Evolutionary conservation across 2,329 filamentous ascomycete species (phyloP).

Genomic region (Aspergillus glaucus): DNA sequence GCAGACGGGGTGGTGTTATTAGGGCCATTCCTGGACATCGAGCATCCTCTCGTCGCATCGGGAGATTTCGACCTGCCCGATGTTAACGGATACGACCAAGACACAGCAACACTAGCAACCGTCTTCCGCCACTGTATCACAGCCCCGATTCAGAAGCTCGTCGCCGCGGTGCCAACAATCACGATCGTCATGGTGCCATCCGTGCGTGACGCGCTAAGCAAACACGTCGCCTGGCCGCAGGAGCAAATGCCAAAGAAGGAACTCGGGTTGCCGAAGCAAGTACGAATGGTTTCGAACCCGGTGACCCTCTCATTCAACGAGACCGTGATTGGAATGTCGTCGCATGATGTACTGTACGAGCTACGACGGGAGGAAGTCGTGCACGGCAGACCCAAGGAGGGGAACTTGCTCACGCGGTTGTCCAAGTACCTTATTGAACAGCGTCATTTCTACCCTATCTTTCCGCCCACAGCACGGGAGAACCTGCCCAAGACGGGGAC

Average conservation of each 20-base stretch:
- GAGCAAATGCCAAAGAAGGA: slow-evolving; percentile 65
- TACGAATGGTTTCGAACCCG: slow-evolving; percentile 77
- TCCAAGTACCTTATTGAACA: slow-evolving; percentile 79
- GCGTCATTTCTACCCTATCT: slow-evolving; percentile 83
- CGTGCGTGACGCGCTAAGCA: slow-evolving; percentile 71
- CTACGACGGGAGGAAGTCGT: slow-evolving; percentile 67
- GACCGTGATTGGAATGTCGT: slow-evolving; percentile 70
- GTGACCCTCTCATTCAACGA: slow-evolving; percentile 88
- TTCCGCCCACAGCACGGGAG: slow-evolving; percentile 68
- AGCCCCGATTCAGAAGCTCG: slow-evolving; percentile 64
- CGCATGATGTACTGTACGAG: slow-evolving; percentile 78
- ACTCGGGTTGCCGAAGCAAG: slow-evolving; percentile 70
- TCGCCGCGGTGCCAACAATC: slow-evolving; percentile 64
- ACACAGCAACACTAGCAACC: slow-evolving; percentile 72
- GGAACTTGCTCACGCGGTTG: slow-evolving; percentile 63
- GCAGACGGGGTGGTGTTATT: slow-evolving; percentile 74
- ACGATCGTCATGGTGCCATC: slow-evolving; percentile 80
- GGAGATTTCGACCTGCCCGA: slow-evolving; percentile 73
- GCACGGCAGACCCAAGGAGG: slow-evolving; percentile 49
- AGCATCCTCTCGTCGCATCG: slow-evolving; percentile 78
- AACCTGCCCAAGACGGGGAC: slow-evolving; percentile 60
- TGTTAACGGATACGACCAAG: slow-evolving; percentile 61
- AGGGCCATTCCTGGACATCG: slow-evolving; percentile 85
- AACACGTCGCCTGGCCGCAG: slow-evolving; percentile 82
- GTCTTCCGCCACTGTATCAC: slow-evolving; percentile 79